These are phyloP conservation scores for Aspergillus sp. DNA, from an alignment of 2,329 filamentous ascomycete species.

Conservation along the genomic window DNA sequence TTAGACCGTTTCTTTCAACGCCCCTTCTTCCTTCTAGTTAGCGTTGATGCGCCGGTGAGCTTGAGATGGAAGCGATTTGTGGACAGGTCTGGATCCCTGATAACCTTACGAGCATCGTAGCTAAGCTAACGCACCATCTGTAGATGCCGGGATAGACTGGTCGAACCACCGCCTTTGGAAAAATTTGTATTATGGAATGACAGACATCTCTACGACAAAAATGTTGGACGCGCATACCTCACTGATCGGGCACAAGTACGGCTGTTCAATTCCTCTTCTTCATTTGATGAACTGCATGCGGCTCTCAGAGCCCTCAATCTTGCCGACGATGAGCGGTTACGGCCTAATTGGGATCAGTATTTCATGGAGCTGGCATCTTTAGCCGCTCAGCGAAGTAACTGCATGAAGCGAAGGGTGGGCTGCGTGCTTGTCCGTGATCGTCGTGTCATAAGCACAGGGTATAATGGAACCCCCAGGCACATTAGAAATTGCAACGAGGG, in stretches of 20 bases:
- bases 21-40: slow-evolving; percentile 91
- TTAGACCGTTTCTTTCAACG: slow-evolving; percentile 75
- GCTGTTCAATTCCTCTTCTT: slow-evolving; percentile 79
- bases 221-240: slow-evolving; percentile 70
- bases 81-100: slow-evolving; percentile 50
- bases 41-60: slow-evolving; percentile 84
- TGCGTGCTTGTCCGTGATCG: slow-evolving; percentile 86
- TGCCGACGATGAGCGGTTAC: slow-evolving; percentile 73
- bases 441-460: slow-evolving; percentile 90
- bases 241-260: slow-evolving; percentile 80
- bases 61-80: slow-evolving; percentile 81
- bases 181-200: slow-evolving; percentile 68
- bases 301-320: slow-evolving; percentile 76
- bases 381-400: slow-evolving; percentile 87
- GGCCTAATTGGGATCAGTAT: slow-evolving; percentile 93
- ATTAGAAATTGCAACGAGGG: slow-evolving; percentile 89
- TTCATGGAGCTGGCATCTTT: slow-evolving; percentile 97
- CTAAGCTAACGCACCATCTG: slow-evolving; percentile 1
- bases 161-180: slow-evolving; percentile 56
- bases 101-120: background rate
- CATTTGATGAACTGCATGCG: slow-evolving; percentile 69
- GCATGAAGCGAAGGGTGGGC: slow-evolving; percentile 96
- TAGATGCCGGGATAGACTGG: slow-evolving; percentile 51
- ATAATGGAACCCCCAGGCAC: slow-evolving; percentile 94
- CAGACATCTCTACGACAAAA: slow-evolving; percentile 67